Percentiles rank a stretch among this genome's conserved stretches.
These are phyloP conservation scores for Ceratocystis huliohia DNA, from an alignment of 2,329 filamentous ascomycete species.

Conservation along the genomic window DNA sequence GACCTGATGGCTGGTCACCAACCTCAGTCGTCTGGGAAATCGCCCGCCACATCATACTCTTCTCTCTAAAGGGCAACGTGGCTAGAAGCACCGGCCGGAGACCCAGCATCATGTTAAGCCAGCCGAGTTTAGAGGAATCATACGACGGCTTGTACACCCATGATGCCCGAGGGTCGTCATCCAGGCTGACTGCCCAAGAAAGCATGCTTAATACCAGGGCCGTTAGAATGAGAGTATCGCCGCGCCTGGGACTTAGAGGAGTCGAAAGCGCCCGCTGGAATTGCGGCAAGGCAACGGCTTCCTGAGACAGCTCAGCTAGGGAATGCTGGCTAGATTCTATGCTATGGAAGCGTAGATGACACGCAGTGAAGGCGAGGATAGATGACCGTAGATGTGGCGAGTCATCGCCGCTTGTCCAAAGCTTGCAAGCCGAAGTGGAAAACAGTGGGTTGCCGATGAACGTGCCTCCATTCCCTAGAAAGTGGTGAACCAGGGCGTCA, in stretches of 20 bases:
- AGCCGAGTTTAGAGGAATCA: conserved; percentile 21
- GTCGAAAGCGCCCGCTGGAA: conserved; percentile 23
- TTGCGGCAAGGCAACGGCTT: conserved; percentile 22
- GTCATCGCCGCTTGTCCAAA: conserved; percentile 15
- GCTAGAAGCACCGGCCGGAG: conserved; percentile 23
- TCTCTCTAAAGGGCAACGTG: conserved; percentile 21
- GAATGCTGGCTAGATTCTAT: conserved; percentile 10
- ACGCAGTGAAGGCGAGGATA: conserved; percentile 24
- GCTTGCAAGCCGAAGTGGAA: conserved; percentile 20
- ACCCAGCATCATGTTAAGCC: conserved; percentile 24
- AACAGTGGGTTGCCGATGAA: conserved; percentile 21
- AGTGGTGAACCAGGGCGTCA: conserved; percentile 18
- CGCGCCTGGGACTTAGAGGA: conserved; percentile 22
- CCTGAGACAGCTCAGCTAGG: conserved; percentile 24
- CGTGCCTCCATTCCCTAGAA: conserved; percentile 20
- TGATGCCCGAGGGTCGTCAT: conserved; percentile 20
- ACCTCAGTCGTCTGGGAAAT: conserved; percentile 20
- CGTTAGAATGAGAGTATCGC: conserved; percentile 24
- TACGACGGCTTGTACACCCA: conserved; percentile 23
- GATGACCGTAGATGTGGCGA: conserved; percentile 23
- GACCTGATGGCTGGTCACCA: conserved; percentile 20
- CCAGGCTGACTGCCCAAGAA: conserved; percentile 22
- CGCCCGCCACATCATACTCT: conserved; percentile 22
- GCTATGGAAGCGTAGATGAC: conserved; percentile 23
- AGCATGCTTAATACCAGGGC: conserved; percentile 25